Evolutionary conservation across 108 stramenopile genomes (phyloP).

Genomic region (Skeletonema marinoi): DNA sequence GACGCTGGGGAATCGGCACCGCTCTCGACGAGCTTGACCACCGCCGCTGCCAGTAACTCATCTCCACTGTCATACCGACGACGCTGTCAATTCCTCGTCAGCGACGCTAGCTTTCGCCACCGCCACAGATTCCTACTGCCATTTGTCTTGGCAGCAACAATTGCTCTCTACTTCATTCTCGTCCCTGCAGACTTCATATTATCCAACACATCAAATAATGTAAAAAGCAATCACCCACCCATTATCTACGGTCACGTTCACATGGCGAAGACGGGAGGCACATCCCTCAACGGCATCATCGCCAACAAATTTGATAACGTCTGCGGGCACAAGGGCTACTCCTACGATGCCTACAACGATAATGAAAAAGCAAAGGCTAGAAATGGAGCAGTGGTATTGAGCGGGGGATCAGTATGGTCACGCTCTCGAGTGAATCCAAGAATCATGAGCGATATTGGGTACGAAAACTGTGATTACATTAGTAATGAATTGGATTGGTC

Average conservation of each 20-base stretch:
- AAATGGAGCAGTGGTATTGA: neutral
- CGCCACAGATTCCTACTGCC: too few relatives aligned
- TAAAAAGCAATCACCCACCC: neutral
- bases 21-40: too few relatives aligned
- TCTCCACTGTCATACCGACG: too few relatives aligned
- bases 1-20: too few relatives aligned
- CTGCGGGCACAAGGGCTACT: constrained; percentile 54
- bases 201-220: too few relatives aligned
- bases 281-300: constrained; percentile 36
- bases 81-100: too few relatives aligned
- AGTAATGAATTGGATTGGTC: constrained; percentile 12
- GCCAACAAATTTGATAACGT: constrained; percentile 46
- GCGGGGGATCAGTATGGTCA: neutral
- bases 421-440: constrained; percentile 13
- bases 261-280: constrained; percentile 49
- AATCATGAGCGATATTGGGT: constrained; percentile 39
- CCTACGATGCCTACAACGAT: constrained; percentile 30
- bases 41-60: too few relatives aligned
- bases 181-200: too few relatives aligned
- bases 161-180: too few relatives aligned
- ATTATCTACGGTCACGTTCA: constrained; percentile 39
- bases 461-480: constrained; percentile 53
- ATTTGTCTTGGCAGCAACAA: too few relatives aligned
- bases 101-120: too few relatives aligned
- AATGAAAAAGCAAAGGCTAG: constrained; percentile 8